Conservation (phyloP, 306 rosid genomes). For the Sophora flavescens region DNA sequence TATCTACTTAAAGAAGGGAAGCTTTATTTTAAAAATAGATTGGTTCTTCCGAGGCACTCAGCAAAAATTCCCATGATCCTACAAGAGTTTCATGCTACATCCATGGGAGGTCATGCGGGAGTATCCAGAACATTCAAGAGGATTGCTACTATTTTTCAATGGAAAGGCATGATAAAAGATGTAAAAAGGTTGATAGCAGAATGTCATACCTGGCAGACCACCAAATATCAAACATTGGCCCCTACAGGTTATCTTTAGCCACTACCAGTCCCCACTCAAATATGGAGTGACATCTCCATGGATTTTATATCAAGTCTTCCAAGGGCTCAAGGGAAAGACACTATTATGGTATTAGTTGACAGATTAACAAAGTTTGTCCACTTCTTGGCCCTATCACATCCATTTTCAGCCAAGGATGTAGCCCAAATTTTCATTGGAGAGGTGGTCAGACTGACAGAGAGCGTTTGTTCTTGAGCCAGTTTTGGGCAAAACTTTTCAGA, state of each 20-base stretch:
- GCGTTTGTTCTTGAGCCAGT: too few relatives aligned
- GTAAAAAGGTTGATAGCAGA: neutral
- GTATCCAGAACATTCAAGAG: neutral
- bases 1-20: too few relatives aligned
- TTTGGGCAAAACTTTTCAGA: too few relatives aligned
- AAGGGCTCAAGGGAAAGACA: neutral
- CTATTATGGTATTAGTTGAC: neutral
- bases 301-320: neutral
- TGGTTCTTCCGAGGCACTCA: too few relatives aligned
- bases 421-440: too few relatives aligned
- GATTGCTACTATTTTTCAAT: neutral
- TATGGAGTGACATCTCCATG: neutral
- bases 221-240: too few relatives aligned
- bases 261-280: neutral
- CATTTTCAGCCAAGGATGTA: too few relatives aligned
- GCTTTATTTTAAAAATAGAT: too few relatives aligned
- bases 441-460: too few relatives aligned
- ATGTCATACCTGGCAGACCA: neutral
- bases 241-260: neutral
- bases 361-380: too few relatives aligned
- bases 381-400: too few relatives aligned
- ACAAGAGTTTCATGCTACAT: neutral
- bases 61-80: neutral
- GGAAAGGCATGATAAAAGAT: neutral
- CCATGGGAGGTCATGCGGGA: neutral